Conservation (phyloP, 768 basidiomycete genomes). For the Peribolospora kevripleyi region DNA sequence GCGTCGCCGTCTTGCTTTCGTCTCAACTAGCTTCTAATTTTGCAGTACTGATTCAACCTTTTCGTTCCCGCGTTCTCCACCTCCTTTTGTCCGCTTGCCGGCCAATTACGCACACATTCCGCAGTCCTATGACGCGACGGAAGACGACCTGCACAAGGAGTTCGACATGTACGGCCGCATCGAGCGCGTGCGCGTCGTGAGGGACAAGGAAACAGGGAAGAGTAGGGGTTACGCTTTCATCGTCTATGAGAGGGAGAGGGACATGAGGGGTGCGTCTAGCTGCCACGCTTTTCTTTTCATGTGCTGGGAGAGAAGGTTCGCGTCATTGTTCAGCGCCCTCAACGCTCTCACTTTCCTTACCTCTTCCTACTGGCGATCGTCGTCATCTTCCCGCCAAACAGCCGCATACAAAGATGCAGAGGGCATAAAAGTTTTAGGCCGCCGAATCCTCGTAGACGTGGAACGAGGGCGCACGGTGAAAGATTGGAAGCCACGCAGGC, state of each 20-base stretch:
- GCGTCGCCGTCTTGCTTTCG: slow-evolving; percentile 23
- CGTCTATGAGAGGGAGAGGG: slow-evolving; percentile 89
- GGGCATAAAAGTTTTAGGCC: slow-evolving; percentile 82
- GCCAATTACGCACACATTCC: background rate
- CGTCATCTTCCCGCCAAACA: slow-evolving; percentile 5
- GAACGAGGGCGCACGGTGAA: slow-evolving; percentile 93
- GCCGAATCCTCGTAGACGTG: slow-evolving; percentile 88
- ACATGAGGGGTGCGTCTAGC: slow-evolving; percentile 69
- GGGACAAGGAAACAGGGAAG: slow-evolving; percentile 55
- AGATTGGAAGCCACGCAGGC: slow-evolving; percentile 88
- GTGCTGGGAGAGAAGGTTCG: background rate
- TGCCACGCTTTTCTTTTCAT: background rate
- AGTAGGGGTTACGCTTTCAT: slow-evolving; percentile 86
- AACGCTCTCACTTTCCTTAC: too few species aligned
- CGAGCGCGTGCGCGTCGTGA: slow-evolving; percentile 77
- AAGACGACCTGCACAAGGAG: slow-evolving; percentile 74
- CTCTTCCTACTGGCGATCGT: background rate
- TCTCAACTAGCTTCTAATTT: background rate
- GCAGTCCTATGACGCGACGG: slow-evolving; percentile 76
- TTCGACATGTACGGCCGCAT: slow-evolving; percentile 89
- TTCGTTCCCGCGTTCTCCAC: slow-evolving; percentile 3
- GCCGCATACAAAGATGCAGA: slow-evolving; percentile 95
- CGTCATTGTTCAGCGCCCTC: slow-evolving; percentile 23
- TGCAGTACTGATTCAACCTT: background rate
- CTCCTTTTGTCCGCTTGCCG: background rate